Base-by-base conservation (phyloP, 495 filamentous ascomycete species). In the Hypomontagnella submonticulosa region DNA sequence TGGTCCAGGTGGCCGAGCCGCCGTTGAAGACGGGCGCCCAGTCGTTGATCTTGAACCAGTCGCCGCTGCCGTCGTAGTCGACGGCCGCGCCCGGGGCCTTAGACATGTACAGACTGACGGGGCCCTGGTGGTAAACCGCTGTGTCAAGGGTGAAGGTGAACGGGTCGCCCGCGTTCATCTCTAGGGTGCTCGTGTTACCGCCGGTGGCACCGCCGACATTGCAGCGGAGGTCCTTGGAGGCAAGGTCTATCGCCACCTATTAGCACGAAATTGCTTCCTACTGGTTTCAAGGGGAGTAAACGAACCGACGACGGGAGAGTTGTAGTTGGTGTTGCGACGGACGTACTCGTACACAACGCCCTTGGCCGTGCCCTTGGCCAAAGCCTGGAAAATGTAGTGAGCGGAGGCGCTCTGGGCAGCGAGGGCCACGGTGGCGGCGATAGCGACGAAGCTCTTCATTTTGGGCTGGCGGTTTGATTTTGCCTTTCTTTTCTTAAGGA, bases 41-140 rank as follows among this genome's bases (percentile, higher is more conserved):
- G 56, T 83, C 81, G 62, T 73, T 78, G 50, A 81, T 80, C 74
- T 84, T 84, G 76, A 84, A 86, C 77, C 83, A 85, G 37, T 79
- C 75, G 1, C 83, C 82, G 51, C 77, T 78, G 13, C 84, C 84
- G 55, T 85, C 78, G 57, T 80, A 83, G 50, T 74, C 76, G 9
- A 47, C 65, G 4, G 75, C 78, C 0, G 76, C 66, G 1, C 76
- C 67, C 0, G 82, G 79, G 0, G 83, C 80, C 51, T 84, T 83
- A 23, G 83, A 84, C 81, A 85, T 83, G 67, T 81, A 85, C 70
- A 86, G 73, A 2, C 82, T 78, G 37, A 87, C 74, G 4, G 85
- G 85, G 0, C 85, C 85, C 53, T 87, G 84, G 70, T 88, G 85
- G 69, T 87, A 88, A 23, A 87, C 84, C 13, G 85, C 79, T 2